Conservation (phyloP, 352 stramenopile genomes). For the Plasmopara muralis region DNA sequence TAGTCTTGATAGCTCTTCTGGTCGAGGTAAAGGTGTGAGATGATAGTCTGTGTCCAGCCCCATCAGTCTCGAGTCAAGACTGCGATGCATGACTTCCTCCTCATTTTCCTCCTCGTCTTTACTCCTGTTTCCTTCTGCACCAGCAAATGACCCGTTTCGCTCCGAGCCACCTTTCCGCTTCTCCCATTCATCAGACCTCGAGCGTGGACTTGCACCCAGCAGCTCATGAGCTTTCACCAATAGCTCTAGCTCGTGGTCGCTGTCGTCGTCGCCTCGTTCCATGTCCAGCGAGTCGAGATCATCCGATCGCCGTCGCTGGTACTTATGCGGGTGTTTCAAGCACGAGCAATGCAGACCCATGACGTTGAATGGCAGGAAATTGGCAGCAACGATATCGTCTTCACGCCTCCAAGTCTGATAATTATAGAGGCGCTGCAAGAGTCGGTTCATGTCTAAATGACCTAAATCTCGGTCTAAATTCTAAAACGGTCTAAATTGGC, state of each 20-base stretch:
- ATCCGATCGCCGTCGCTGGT: conserved; percentile 50
- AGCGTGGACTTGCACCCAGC: conserved; percentile 25
- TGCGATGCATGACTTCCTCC: conserved; percentile 19
- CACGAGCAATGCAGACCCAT: conserved; percentile 81
- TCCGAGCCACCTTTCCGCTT: conserved; percentile 16
- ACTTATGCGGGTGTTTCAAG: conserved; percentile 54
- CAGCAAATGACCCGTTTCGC: conserved; percentile 7
- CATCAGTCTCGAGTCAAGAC: conserved; percentile 21
- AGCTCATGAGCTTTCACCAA: conserved; percentile 34
- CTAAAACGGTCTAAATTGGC: not conserved
- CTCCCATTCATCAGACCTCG: conserved; percentile 6
- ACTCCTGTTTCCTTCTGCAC: conserved; percentile 6
- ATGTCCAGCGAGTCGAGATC: conserved; percentile 32
- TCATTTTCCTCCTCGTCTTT: conserved; percentile 21
- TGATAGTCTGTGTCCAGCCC: conserved; percentile 28
- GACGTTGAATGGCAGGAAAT: conserved; percentile 5
- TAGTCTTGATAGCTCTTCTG: conserved; percentile 28
- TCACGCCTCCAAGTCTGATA: not conserved
- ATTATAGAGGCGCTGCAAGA: not conserved
- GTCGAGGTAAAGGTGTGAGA: conserved; percentile 14
- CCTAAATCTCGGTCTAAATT: not conserved
- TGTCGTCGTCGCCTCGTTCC: conserved; percentile 22
- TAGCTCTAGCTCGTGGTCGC: conserved; percentile 23
- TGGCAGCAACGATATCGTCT: conserved; percentile 5
- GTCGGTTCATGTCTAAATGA: not conserved